A percentile compares a stretch with the other conserved stretches of the same genome.
Evolutionary conservation across 495 filamentous ascomycete genomes (phyloP).

Genomic region (Trichoderma erinaceum): DNA sequence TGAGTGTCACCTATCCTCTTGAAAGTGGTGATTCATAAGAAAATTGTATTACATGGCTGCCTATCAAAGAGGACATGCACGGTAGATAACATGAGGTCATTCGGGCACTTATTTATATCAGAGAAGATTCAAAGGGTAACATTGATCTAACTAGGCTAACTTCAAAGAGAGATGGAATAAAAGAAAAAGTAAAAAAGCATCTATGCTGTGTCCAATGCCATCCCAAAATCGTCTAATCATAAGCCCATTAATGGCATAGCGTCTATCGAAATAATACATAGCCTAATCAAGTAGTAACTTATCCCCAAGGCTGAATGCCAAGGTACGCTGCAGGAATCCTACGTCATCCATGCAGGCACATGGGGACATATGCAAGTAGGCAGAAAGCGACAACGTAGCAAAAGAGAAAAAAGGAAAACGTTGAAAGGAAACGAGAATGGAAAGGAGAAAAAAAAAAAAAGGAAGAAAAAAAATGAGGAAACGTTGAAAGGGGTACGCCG

Average conservation of each 20-base stretch:
- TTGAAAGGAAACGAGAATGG: not conserved
- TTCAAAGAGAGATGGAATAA: not conserved
- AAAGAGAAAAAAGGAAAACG: not conserved
- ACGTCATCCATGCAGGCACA: not conserved
- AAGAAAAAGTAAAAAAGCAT: not conserved
- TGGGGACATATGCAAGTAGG: not conserved
- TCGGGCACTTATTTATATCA: too few relatives aligned
- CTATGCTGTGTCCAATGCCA: not conserved
- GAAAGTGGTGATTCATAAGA: too few relatives aligned
- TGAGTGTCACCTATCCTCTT: too few relatives aligned
- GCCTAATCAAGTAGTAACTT: not conserved
- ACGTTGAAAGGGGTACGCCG: not conserved
- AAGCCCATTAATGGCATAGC: slow-evolving; percentile 9
- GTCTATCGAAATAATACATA: not conserved
- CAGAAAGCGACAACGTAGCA: not conserved
- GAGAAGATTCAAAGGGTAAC: too few relatives aligned
- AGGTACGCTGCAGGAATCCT: not conserved
- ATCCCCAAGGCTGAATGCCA: not conserved
- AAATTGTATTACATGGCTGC: too few relatives aligned
- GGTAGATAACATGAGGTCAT: too few relatives aligned
- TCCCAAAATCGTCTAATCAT: not conserved
- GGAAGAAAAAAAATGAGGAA: not conserved
- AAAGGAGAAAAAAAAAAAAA: not conserved
- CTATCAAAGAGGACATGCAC: too few relatives aligned
- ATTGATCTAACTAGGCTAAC: not conserved